Evolutionary conservation across 441 rosid species (phyloP).

Genomic region (Lepidium campestre): DNA sequence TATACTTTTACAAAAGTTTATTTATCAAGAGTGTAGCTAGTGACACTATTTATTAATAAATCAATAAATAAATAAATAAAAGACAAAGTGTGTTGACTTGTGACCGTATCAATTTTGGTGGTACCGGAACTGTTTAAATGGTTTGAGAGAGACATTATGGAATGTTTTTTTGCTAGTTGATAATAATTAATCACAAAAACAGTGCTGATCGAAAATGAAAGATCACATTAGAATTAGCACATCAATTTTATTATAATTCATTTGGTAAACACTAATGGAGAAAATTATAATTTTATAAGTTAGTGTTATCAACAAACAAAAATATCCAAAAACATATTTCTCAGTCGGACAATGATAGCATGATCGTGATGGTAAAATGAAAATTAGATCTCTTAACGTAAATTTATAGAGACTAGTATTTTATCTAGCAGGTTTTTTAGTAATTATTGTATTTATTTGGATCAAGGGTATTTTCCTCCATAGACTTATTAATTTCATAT

Average conservation of each 20-base stretch:
- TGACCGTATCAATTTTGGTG: not conserved
- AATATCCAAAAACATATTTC: no score
- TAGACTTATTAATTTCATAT: no score
- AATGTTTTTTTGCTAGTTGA: not conserved
- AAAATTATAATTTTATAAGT: not conserved
- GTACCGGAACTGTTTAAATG: not conserved
- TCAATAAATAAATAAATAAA: not conserved
- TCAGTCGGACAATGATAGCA: no score
- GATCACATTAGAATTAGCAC: not conserved
- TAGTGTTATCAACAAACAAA: not conserved
- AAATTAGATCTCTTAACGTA: no score
- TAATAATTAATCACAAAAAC: not conserved
- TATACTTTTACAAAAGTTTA: no score
- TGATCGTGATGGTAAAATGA: no score
- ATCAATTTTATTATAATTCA: not conserved
- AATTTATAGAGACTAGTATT: no score
- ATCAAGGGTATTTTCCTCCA: no score
- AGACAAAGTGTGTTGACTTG: not conserved
- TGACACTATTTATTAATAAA: not conserved
- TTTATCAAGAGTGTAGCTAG: not conserved
- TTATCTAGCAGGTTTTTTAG: no score
- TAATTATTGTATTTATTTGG: no score
- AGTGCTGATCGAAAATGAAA: not conserved
- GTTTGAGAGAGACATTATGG: not conserved
- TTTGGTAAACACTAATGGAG: not conserved